Base-by-base conservation (phyloP, 2,329 filamentous ascomycete genomes). In the Pseudogymnoascus sp. region DNA sequence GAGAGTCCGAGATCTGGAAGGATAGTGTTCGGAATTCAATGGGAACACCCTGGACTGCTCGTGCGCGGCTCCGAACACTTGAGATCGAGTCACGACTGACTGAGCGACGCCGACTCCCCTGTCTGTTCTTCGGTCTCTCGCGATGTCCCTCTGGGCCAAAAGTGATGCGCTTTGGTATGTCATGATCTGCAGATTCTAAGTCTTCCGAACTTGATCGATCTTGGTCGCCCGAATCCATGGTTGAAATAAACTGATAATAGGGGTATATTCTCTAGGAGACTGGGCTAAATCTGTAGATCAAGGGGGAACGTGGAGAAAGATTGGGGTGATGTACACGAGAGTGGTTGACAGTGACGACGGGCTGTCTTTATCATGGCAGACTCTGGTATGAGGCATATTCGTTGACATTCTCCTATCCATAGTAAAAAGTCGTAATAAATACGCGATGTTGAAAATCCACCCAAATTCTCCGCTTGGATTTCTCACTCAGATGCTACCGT, bases 1-100 rank as follows among this genome's bases (percentile, higher is more conserved):
- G 72, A 7, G 74, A 74, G 58, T 75, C 72, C 7, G 72, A 72
- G 25, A 75, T 70, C 18, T 74, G 69, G 54, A 74, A 70, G 4
- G 74, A 74, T 22, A 75, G 67, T 5, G 73, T 75, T 32, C 73
- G 71, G 32, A 73, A 76, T 61, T 74, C 71, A 60, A 76, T 76
- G 38, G 71, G 74, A 3, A 74, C 67, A 28, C 72, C 74, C 1
- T 70, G 70, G 64, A 70, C 62, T 8, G 73, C 64, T 22, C 58
- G 62, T 16, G 60, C 28, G 8, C 62, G 60, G 47, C 58, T 62
- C 3, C 62, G 58, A 12, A 61, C 61, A 35, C 62, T 66, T 43
- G 62, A 65, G 58, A 59, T 64, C 14, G 69, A 67, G 18, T 69
- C 69, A 28, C 69, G 66, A 58, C 67, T 69, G 41, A 58, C n/a